Percentiles rank a stretch among this genome's conserved stretches.
These are phyloP conservation scores for Pseudogymnoascus sp. DNA, from an alignment of 2,329 filamentous ascomycete genomes.

Conservation along the genomic window DNA sequence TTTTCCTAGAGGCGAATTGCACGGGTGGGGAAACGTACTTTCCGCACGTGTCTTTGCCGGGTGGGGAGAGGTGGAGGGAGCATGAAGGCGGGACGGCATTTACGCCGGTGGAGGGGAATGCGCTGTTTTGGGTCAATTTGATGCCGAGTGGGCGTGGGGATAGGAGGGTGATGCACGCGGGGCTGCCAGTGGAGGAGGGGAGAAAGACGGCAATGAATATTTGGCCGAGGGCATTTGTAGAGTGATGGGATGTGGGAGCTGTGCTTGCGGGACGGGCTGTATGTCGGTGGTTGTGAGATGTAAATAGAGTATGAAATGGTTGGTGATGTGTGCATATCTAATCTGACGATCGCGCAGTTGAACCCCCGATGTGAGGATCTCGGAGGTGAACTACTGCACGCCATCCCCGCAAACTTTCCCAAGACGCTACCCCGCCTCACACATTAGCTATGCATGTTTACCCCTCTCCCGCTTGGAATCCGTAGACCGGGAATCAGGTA, in stretches of 20 bases:
- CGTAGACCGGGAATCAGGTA: background rate
- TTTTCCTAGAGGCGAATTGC: slow-evolving; percentile 14
- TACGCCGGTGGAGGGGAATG: slow-evolving; percentile 34
- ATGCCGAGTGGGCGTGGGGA: slow-evolving; percentile 35
- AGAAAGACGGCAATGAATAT: slow-evolving; percentile 40
- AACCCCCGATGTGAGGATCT: background rate
- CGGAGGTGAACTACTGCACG: background rate
- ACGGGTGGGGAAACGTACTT: slow-evolving; percentile 16
- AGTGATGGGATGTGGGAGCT: background rate
- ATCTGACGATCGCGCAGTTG: background rate
- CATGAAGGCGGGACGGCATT: slow-evolving; percentile 36
- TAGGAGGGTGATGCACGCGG: slow-evolving; percentile 33
- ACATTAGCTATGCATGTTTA: background rate
- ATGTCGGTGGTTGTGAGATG: background rate
- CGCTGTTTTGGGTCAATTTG: slow-evolving; percentile 38
- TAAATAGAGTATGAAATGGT: background rate
- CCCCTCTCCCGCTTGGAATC: background rate
- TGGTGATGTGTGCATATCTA: background rate
- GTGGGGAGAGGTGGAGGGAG: slow-evolving; percentile 25
- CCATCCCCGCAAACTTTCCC: background rate
- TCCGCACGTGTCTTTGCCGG: slow-evolving; percentile 3
- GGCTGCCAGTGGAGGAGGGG: slow-evolving; percentile 33
- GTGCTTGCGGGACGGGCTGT: background rate
- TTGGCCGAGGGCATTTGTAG: slow-evolving; percentile 27
- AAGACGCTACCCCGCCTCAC: background rate